These are phyloP conservation scores for Peronospora belbahrii DNA, from an alignment of 352 stramenopile species.

Conservation along the genomic window DNA sequence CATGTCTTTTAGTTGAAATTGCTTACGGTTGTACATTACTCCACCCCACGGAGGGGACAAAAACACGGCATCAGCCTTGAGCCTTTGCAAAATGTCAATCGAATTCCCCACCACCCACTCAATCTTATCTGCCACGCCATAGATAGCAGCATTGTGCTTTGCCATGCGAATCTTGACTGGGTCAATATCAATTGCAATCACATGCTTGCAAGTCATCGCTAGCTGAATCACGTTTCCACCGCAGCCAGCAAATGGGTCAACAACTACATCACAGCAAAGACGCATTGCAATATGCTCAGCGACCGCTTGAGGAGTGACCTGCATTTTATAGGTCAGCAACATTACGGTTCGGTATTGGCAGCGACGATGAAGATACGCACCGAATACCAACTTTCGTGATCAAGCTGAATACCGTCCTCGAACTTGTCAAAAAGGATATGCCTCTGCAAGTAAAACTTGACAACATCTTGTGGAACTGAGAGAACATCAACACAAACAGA, in stretches of 20 bases:
- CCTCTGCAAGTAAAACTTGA: slow-evolving; percentile 90
- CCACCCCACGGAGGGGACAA: slow-evolving; percentile 89
- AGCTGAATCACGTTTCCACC: slow-evolving; percentile 92
- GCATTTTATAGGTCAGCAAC: not conserved
- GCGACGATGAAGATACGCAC: slow-evolving; percentile 22
- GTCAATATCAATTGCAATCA: slow-evolving; percentile 92
- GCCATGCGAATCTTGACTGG: slow-evolving; percentile 85
- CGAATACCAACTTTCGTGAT: slow-evolving; percentile 91
- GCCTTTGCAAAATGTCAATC: slow-evolving; percentile 58
- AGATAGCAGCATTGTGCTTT: slow-evolving; percentile 86
- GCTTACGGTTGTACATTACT: slow-evolving; percentile 58
- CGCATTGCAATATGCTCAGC: slow-evolving; percentile 81
- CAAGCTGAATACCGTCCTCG: slow-evolving; percentile 87
- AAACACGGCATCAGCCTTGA: slow-evolving; percentile 85
- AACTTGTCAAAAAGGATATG: slow-evolving; percentile 86
- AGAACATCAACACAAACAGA: not conserved
- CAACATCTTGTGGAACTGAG: slow-evolving; percentile 33
- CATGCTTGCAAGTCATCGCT: slow-evolving; percentile 76
- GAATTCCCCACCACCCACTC: slow-evolving; percentile 89
- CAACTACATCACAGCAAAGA: slow-evolving; percentile 69
- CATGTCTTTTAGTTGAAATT: slow-evolving; percentile 62
- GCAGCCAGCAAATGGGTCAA: slow-evolving; percentile 90
- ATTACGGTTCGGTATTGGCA: not conserved
- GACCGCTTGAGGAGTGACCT: slow-evolving; percentile 88
- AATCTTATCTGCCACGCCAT: slow-evolving; percentile 86